These are phyloP conservation scores for Hypoxylon crocopeplum DNA, from an alignment of 495 filamentous ascomycete genomes.

Conservation along the genomic window DNA sequence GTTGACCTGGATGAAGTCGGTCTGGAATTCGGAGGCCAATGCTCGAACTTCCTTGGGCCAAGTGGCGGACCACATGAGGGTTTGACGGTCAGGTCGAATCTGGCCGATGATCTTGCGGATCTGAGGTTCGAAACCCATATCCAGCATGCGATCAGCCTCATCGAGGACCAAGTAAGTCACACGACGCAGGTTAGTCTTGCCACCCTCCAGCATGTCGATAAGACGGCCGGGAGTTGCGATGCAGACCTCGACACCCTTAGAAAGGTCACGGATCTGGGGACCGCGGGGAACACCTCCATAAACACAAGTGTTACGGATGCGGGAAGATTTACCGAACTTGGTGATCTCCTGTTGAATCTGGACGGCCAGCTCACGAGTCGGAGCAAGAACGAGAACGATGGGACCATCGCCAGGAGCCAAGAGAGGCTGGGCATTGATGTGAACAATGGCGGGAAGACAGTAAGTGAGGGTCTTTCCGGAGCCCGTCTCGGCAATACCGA, in stretches of 20 bases:
- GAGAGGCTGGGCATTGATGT: conserved; percentile 98
- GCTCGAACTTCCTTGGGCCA: conserved; percentile 99
- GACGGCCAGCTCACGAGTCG: conserved; percentile 95
- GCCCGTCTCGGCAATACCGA: conserved; percentile 99
- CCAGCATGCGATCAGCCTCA: conserved; percentile 89
- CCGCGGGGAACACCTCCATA: conserved; percentile 99
- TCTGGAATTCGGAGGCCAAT: conserved; percentile 92
- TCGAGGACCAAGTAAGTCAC: conserved; percentile 94
- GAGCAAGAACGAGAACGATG: conserved; percentile 93
- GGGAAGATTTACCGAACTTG: conserved; percentile 97
- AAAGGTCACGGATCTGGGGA: conserved; percentile 91
- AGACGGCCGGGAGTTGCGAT: conserved; percentile 97
- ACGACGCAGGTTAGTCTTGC: conserved; percentile 96
- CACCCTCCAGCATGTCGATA: conserved; percentile 97
- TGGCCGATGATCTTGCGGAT: conserved; percentile 96
- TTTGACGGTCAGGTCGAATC: conserved; percentile 98
- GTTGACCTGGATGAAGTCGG: conserved; percentile 98
- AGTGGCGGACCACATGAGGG: conserved; percentile 99
- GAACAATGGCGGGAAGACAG: conserved; percentile 97
- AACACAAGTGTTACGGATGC: conserved; percentile 98
- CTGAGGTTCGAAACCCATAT: conserved; percentile 90
- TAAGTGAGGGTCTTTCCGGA: conserved; percentile 99
- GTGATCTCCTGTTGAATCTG: conserved; percentile 96
- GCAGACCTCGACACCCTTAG: conserved; percentile 84
- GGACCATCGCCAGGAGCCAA: conserved; percentile 96